These are phyloP conservation scores for Isatis lusitanica DNA, from an alignment of 441 rosid genomes.

Conservation along the genomic window DNA sequence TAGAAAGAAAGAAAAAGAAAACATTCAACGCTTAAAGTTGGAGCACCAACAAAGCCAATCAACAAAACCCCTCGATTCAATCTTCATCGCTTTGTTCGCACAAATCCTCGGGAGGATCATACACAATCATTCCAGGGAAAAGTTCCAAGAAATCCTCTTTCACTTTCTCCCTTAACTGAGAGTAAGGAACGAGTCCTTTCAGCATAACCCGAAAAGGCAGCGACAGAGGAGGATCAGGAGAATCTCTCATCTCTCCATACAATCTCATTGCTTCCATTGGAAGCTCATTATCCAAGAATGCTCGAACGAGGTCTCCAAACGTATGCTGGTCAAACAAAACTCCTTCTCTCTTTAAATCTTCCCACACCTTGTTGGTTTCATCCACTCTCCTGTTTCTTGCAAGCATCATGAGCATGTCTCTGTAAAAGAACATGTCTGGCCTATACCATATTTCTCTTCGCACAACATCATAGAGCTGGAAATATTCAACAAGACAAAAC, in stretches of 20 bases:
- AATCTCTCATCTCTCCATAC: constrained; percentile 80
- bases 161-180: constrained; percentile 69
- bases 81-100: constrained; percentile 57
- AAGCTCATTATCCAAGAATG: constrained; percentile 63
- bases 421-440: constrained; percentile 86
- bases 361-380: constrained; percentile 65
- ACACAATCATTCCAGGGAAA: constrained; percentile 81
- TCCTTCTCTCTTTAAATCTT: constrained; percentile 70
- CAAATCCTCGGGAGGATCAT: constrained; percentile 81
- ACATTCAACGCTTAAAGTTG: too few species aligned
- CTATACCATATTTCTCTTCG: constrained; percentile 90
- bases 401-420: constrained; percentile 93
- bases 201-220: constrained; percentile 81
- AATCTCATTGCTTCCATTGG: constrained; percentile 71
- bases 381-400: constrained; percentile 77
- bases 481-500: background rate
- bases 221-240: constrained; percentile 76
- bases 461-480: constrained; percentile 78
- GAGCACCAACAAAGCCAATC: too few species aligned
- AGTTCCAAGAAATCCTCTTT: constrained; percentile 86
- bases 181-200: constrained; percentile 77
- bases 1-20: too few species aligned
- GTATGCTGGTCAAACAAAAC: constrained; percentile 89
- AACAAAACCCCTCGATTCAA: constrained; percentile 36
- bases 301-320: constrained; percentile 78